Evolutionary conservation across 129 eudicot species (phyloP).

Genomic region (Tagetes patula): DNA sequence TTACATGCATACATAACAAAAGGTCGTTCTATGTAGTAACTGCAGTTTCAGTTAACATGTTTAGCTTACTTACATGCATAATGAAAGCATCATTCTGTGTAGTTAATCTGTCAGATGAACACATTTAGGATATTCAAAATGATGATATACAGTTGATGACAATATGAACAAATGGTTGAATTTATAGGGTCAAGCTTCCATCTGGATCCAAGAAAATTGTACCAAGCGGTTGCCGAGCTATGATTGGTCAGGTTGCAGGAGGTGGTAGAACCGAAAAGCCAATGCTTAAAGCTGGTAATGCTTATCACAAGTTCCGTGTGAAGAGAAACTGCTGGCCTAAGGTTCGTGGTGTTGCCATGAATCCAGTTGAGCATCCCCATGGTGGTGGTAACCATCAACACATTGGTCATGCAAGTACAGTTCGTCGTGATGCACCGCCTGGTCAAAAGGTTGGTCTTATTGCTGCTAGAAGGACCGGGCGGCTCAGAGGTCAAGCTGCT

Average conservation of each 20-base stretch:
- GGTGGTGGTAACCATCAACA: constrained; percentile 99
- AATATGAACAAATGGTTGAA: background rate
- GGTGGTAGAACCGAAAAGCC: constrained; percentile 92
- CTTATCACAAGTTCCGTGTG: constrained; percentile 55
- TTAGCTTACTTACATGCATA: too few species aligned
- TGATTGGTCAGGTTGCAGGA: constrained; percentile 73
- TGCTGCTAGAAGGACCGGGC: constrained; percentile 58
- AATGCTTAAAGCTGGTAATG: constrained; percentile 55
- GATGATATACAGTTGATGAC: background rate
- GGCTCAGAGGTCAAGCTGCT: constrained; percentile 74
- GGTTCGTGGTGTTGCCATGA: constrained; percentile 74
- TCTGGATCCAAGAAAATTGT: constrained; percentile 63
- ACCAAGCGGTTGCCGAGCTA: constrained; percentile 62
- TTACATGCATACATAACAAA: too few species aligned
- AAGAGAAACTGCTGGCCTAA: constrained; percentile 68
- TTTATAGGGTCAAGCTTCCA: constrained; percentile 56
- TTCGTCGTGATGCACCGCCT: constrained; percentile 88
- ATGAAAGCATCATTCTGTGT: too few species aligned
- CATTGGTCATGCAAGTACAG: constrained; percentile 93
- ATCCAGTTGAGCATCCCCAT: constrained; percentile 97
- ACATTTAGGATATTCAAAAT: background rate
- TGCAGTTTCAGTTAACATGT: too few species aligned
- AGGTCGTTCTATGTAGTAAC: too few species aligned
- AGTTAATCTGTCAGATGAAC: background rate
- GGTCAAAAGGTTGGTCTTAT: constrained; percentile 65